Conservation (phyloP, 441 rosid species). For the Gossypium gossypioides region DNA sequence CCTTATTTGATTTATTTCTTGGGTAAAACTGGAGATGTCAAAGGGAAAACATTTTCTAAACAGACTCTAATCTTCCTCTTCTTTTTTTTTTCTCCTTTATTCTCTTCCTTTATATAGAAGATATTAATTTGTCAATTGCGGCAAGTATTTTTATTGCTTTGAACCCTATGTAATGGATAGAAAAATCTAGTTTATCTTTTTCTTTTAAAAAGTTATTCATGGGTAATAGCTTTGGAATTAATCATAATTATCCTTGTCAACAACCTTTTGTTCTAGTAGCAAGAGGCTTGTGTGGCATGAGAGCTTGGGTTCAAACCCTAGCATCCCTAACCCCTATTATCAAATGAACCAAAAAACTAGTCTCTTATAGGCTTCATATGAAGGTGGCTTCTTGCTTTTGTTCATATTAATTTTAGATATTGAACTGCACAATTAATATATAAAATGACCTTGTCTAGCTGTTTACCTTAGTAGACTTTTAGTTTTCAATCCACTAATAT, state of each 20-base stretch:
- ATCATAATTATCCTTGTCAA: background rate
- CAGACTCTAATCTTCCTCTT: background rate
- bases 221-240: background rate
- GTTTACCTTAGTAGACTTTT: background rate
- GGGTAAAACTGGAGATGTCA: background rate
- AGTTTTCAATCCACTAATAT: background rate
- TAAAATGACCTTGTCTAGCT: background rate
- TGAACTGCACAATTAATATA: background rate
- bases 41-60: constrained; percentile 5
- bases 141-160: background rate
- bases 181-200: background rate
- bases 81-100: background rate
- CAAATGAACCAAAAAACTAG: background rate
- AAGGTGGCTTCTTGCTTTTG: background rate
- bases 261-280: background rate
- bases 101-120: background rate
- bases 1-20: background rate
- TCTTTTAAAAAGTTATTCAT: background rate
- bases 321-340: background rate
- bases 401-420: background rate
- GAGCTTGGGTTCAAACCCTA: background rate
- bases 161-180: background rate
- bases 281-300: background rate
- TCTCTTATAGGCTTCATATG: background rate
- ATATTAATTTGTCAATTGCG: background rate